These are phyloP conservation scores for Nitzschia sp. DNA, from an alignment of 108 stramenopile genomes.

Conservation along the genomic window DNA sequence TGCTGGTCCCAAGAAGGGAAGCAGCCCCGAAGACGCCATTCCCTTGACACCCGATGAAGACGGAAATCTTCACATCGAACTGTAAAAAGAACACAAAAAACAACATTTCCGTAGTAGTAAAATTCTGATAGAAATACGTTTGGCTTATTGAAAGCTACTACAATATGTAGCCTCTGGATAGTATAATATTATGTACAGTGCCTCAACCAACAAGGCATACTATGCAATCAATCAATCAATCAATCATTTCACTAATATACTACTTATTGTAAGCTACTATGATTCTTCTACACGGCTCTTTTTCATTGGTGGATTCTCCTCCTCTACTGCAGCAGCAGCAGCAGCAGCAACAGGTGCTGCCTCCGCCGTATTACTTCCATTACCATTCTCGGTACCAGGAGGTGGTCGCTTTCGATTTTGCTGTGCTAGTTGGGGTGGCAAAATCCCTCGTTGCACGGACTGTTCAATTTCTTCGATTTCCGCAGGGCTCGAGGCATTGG, in stretches of 20 bases:
- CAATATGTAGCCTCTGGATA: too few species aligned
- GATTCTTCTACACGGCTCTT: slow-evolving; percentile 2
- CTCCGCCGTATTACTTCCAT: neutral
- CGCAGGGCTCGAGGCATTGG: slow-evolving; percentile 64
- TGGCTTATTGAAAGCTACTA: too few species aligned
- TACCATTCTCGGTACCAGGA: neutral
- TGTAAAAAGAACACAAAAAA: too few species aligned
- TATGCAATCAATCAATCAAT: too few species aligned
- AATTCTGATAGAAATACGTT: too few species aligned
- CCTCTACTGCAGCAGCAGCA: neutral
- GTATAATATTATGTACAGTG: too few species aligned
- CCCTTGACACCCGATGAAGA: slow-evolving; percentile 10
- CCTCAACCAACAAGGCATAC: too few species aligned
- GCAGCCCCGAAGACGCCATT: slow-evolving; percentile 14
- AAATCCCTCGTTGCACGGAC: slow-evolving; percentile 68
- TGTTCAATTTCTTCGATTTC: slow-evolving; percentile 85
- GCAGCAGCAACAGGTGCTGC: too few species aligned
- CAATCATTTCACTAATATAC: too few species aligned
- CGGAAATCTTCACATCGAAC: slow-evolving; percentile 21
- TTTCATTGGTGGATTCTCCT: slow-evolving; percentile 2
- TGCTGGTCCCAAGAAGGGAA: neutral
- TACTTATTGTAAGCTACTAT: too few species aligned
- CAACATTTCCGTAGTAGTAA: neutral
- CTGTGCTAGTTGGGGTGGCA: slow-evolving; percentile 31
- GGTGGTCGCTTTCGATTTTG: slow-evolving; percentile 10